Evolutionary conservation across 768 basidiomycete species (phyloP), one percentile per base, ranked within the genome.

Genomic region (Tephrocybe sp.): DNA sequence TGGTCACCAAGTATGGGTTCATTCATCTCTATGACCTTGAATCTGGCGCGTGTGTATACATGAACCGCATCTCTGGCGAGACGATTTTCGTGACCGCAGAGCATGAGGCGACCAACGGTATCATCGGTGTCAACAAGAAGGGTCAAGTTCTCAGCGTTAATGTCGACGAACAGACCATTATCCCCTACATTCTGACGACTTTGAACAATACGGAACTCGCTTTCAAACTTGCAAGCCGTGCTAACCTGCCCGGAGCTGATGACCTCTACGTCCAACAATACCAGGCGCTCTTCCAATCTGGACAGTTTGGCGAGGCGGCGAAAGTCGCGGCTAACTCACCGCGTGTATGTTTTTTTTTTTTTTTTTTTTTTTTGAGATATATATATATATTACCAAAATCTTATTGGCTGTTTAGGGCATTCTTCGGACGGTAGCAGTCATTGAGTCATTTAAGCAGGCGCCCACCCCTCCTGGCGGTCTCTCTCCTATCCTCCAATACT

Each of bases 11-110:
- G 69, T 98, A 92, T 66, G 97, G 97, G 34, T 99, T 99, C 74
- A 98, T 99, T 64, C 97, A 98, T 69, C 80, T 99, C 12, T 99
- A 99, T 69, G 97, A 99, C 70, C 83, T 98, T 56, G 97, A 99
- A 69, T 83, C 93, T 8, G 97, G 95, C 49, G 87, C 92, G 36
- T 98, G 97, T 72, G 84, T 99, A 52, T 99, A 98, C 77, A 99
- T 99, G 97, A 99, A 99, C 80, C 89, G 97, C 57, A 99, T 99
- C 66, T 94, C 92, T 35, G 96, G 97, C 27, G 97, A 99, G 75
- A 98, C 97, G 27, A 98, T 99, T 66, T 99, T 99, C 66, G 94
- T 97, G 37, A 98, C 97, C 11, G 92, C 96, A 27, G 95, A 98
- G 62, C 93, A 98, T 63, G 95, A 98, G 67, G 82, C 86, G 15